These are phyloP conservation scores for Nigrospora sphaerica DNA, from an alignment of 2,329 filamentous ascomycete genomes.

Conservation along the genomic window DNA sequence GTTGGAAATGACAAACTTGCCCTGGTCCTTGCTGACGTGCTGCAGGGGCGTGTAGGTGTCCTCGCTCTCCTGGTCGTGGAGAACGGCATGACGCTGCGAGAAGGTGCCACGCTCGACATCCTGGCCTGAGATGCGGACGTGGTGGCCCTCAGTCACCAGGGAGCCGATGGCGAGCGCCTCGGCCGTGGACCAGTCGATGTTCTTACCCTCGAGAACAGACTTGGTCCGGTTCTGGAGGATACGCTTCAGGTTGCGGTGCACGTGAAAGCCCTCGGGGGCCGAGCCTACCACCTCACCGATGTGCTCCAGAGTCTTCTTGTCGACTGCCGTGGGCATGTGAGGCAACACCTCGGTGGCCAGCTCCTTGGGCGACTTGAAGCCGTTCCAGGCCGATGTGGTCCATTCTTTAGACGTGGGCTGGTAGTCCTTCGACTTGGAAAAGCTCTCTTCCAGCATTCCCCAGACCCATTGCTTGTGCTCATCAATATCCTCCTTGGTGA, in stretches of 20 bases:
- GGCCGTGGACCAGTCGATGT: conserved; percentile 95
- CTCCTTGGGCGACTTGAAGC: conserved; percentile 98
- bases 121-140: conserved; percentile 95
- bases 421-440: conserved; percentile 95
- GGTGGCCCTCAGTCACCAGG: conserved; percentile 86
- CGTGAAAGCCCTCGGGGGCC: conserved; percentile 75
- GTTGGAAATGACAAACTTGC: conserved; percentile 94
- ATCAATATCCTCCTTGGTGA: conserved; percentile 95
- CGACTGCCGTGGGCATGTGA: conserved; percentile 80
- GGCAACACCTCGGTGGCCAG: conserved; percentile 89
- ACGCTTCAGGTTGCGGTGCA: conserved; percentile 95
- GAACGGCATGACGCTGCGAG: conserved; percentile 92
- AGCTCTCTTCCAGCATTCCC: conserved; percentile 98
- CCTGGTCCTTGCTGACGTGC: conserved; percentile 83
- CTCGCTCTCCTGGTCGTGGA: conserved; percentile 96
- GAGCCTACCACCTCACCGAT: conserved; percentile 76
- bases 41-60: conserved; percentile 88
- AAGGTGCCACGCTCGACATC: conserved; percentile 99
- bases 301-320: conserved; percentile 64
- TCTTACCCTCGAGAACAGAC: conserved; percentile 83
- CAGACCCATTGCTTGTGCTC: conserved; percentile 99
- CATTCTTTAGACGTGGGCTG: conserved; percentile 94
- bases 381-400: conserved; percentile 98
- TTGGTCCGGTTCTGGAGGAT: conserved; percentile 87
- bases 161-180: conserved; percentile 93